phyloP scores from a whole-genome alignment of 345 rosid species.

The Carallia pectinifolia region DNA sequence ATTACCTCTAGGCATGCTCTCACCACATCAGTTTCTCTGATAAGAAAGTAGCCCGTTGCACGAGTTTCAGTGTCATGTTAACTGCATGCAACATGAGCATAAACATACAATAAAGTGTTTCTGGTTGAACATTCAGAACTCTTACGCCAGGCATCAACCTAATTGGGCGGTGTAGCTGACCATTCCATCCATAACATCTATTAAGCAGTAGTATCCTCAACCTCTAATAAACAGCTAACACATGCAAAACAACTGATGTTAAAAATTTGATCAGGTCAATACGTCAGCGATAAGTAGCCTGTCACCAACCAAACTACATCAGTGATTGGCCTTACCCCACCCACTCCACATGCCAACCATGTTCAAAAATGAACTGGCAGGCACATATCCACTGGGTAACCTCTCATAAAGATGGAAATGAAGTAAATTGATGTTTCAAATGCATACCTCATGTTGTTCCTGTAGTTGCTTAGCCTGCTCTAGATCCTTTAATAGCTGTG shows the following conservation, averaged over 20 bases:
- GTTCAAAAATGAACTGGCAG: slow-evolving; percentile 10
- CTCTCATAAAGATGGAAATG: slow-evolving; percentile 4
- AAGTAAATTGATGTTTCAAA: slow-evolving; percentile 7
- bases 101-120: not conserved
- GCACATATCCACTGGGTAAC: not conserved
- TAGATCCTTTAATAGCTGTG: slow-evolving; percentile 44
- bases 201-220: slow-evolving; percentile 8
- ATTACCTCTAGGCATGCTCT: not conserved
- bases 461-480: slow-evolving; percentile 48
- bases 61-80: slow-evolving; percentile 8
- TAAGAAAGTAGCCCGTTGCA: not conserved
- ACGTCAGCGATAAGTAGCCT: slow-evolving; percentile 15
- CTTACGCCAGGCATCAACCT: slow-evolving; percentile 18
- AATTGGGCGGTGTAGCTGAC: slow-evolving; percentile 7
- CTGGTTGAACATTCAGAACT: slow-evolving; percentile 7
- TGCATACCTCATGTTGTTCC: slow-evolving; percentile 56
- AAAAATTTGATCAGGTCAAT: not conserved
- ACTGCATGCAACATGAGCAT: slow-evolving; percentile 13
- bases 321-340: slow-evolving; percentile 7
- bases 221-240: slow-evolving; percentile 12
- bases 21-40: slow-evolving; percentile 13
- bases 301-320: slow-evolving; percentile 8
- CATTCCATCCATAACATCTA: slow-evolving; percentile 7
- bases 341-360: slow-evolving; percentile 6
- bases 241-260: slow-evolving; percentile 9